Base-by-base conservation (phyloP, 805 yeast genomes). In the Pichia sporocuriosa region DNA sequence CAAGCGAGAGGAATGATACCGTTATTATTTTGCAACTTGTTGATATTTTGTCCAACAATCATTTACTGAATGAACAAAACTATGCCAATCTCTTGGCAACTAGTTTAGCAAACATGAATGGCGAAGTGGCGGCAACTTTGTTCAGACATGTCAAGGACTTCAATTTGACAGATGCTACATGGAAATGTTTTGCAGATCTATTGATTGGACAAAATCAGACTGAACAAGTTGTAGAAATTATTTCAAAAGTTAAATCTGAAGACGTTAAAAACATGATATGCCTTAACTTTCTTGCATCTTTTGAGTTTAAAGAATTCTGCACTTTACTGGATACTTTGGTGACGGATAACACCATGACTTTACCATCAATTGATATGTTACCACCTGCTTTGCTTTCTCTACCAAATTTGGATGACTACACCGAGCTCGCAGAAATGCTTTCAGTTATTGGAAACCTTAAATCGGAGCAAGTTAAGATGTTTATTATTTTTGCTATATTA, bases 1-100 rank as follows among this genome's bases (percentile, higher is more conserved):
- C 62, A 2, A 43, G 48, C 25, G 35, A 25, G 4, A 21, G 56
- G 13, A 43, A 52, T 32, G 62, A 59, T 44, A 45, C 56, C 2
- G 41, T 42, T 12, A 46, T 45, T 10, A 32, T 52, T 2, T 12
- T 47, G 10, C 35, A 43, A 7, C 28, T 56, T 9, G 20, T 56
- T 4, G 22, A 37, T 12, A 31, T 42, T 26, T 12, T 35, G 11
- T 9, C 19, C 5, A 26, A 15, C 6, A 25, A 17, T 1, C 6
- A 35, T 26, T 7, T 26, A n/a, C 3, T 25, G 12, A 2, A 20
- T 51, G 35, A 32, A 24, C 10, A 15, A 32, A 54, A 51, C 27
- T 48, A 43, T 32, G 32, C 52, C 2, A 34, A 35, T 8, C 20
- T 55, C 4, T 41, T 52, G 24, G 34, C 39, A 11, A 27, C 12